These are phyloP conservation scores for Lentinula boryana DNA, from an alignment of 768 basidiomycete genomes.

Conservation along the genomic window DNA sequence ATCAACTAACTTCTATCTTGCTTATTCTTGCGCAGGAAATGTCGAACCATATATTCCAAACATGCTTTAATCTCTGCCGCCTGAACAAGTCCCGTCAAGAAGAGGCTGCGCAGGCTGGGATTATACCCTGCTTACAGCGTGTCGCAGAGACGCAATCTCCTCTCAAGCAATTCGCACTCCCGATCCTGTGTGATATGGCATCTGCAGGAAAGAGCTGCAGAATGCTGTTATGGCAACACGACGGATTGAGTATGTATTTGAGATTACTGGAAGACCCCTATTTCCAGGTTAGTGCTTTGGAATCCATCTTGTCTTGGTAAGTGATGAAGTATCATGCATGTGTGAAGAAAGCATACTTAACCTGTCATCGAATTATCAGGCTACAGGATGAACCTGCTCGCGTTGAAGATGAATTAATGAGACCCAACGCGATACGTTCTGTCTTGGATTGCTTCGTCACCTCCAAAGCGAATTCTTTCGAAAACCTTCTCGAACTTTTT, in stretches of 20 bases:
- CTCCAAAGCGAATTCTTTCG: constrained; percentile 86
- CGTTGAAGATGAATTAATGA: constrained; percentile 84
- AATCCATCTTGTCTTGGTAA: constrained; percentile 86
- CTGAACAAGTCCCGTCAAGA: constrained; percentile 93
- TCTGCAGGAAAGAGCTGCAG: constrained; percentile 93
- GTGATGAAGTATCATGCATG: constrained; percentile 13
- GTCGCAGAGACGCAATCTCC: constrained; percentile 88
- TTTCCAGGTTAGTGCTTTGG: constrained; percentile 89
- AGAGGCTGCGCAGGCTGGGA: constrained; percentile 94
- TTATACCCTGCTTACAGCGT: constrained; percentile 85
- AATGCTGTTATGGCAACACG: constrained; percentile 86
- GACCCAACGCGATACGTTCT: constrained; percentile 55
- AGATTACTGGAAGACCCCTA: constrained; percentile 78
- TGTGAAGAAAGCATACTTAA: not conserved
- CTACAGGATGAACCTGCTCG: constrained; percentile 92
- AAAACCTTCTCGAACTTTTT: constrained; percentile 87
- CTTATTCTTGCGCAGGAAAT: constrained; percentile 62
- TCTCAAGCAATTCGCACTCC: constrained; percentile 93
- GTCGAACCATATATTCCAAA: constrained; percentile 95
- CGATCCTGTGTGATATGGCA: constrained; percentile 93
- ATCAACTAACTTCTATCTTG: not conserved
- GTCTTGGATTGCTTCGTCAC: constrained; percentile 76
- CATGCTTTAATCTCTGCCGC: constrained; percentile 93
- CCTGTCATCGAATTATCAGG: constrained; percentile 36
- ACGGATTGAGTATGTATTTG: constrained; percentile 80